Evolutionary conservation across 1,284 basidiomycete genomes (phyloP), one percentile per base, ranked within the genome.

Genomic region (Dichomitus squalens): DNA sequence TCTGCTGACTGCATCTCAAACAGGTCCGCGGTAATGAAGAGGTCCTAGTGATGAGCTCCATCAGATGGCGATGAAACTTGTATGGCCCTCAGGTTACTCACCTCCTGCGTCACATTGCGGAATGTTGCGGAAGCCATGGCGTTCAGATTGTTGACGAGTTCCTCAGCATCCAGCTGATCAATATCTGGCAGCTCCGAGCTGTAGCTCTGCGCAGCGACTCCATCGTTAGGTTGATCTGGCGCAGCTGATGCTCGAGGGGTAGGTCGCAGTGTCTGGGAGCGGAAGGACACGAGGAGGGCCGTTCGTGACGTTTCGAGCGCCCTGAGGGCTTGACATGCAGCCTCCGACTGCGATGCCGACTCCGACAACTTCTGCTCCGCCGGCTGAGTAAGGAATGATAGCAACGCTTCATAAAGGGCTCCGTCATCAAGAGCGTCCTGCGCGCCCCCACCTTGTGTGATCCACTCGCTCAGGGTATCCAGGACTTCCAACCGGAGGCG

Each of bases 1-100:
- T 93, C 91, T 16, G 83, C 82, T 4, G 83, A 86, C 70, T 93
- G 91, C 1, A 90, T 82, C 70, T 93, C 91, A 14, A 93, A 77
- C 18, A 92, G 73, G 68, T 93, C 90, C 4, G 84, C 80, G 16
- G 88, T 85, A 47, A 86, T 77, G 64, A 90, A 87, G 36, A 93
- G 75, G 71, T 93, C 91, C 88, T 75, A 52, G n/a, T 18, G 12
- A 21, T 20, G 31, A 29, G 9, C 35, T 36, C 5, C 31, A 51
- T 59, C 39, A 54, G 49, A 46, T 51, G 34, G 14, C 38, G 20
- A 14, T 52, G 52, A 23, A 36, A 35, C 18, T 18, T 9, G 20
- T 7, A 39, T n/a, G 23, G 11, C n/a, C 14, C 39, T 23, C 23
- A 2, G 29, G 29, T 21, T 6, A 21, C 39, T 29, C 33, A 90